These are phyloP conservation scores for Aquanectria penicillioides DNA, from an alignment of 2,329 filamentous ascomycete genomes.

Conservation along the genomic window DNA sequence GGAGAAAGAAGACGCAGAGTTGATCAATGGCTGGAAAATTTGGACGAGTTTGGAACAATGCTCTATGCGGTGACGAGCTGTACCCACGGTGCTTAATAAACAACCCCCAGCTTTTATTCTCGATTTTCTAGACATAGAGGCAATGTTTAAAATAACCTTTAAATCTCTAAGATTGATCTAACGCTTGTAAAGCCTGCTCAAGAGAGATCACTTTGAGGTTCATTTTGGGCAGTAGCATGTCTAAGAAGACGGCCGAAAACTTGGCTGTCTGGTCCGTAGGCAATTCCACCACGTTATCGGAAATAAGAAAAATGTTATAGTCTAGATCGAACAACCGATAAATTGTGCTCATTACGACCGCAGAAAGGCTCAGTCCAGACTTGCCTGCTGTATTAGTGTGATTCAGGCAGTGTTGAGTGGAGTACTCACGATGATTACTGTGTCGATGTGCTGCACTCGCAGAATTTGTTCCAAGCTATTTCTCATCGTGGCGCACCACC, in stretches of 20 bases:
- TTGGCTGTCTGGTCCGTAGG: constrained; percentile 2
- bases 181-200: neutral
- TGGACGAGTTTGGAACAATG: constrained; percentile 66
- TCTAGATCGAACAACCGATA: constrained; percentile 56
- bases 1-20: constrained; percentile 49
- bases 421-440: constrained; percentile 2
- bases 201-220: neutral
- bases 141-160: neutral
- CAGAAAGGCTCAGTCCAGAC: constrained; percentile 53
- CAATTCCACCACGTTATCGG: constrained; percentile 45
- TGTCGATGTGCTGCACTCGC: constrained; percentile 19
- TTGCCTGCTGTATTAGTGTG: constrained; percentile 15
- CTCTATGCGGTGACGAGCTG: constrained; percentile 59
- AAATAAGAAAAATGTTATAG: constrained; percentile 53
- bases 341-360: constrained; percentile 53
- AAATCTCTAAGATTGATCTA: neutral
- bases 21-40: constrained; percentile 59
- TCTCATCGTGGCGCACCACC: constrained; percentile 53
- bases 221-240: neutral
- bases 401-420: no score
- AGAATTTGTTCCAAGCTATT: constrained; percentile 54
- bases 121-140: neutral
- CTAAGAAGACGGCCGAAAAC: neutral
- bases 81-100: constrained; percentile 51
- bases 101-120: neutral